phyloP scores from a whole-genome alignment of 1,284 basidiomycete genomes.

The Cutaneotrichosporon cavernicola region DNA sequence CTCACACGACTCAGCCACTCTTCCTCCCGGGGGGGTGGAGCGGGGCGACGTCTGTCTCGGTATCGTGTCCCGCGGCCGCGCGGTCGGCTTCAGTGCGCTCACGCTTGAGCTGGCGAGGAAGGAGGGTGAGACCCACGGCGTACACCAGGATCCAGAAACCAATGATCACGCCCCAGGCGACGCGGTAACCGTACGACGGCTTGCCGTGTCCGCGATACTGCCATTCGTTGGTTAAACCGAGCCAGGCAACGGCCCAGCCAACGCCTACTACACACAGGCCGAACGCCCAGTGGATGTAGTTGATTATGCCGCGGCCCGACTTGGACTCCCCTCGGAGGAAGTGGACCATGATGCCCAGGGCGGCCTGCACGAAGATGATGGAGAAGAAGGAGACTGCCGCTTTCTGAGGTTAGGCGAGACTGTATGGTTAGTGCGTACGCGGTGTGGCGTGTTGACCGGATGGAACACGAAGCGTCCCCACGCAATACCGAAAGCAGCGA shows the following conservation, averaged over 20 bases:
- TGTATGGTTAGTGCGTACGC: neutral
- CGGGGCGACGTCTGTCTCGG: neutral
- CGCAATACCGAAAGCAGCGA: slow-evolving; percentile 55
- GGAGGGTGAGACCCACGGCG: neutral
- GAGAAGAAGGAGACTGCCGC: slow-evolving; percentile 60
- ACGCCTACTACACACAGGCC: slow-evolving; percentile 2
- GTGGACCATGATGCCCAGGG: neutral
- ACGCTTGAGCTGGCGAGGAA: slow-evolving; percentile 5
- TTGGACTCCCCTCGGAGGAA: neutral
- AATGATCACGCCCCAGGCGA: slow-evolving; percentile 20
- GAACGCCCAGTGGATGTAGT: slow-evolving; percentile 9
- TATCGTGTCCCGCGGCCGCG: neutral
- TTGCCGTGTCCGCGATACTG: slow-evolving; percentile 5
- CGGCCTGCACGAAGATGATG: slow-evolving; percentile 54
- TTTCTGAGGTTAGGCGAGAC: slow-evolving; percentile 44
- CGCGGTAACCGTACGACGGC: neutral
- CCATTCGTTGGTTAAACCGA: slow-evolving; percentile 11
- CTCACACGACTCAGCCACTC: neutral
- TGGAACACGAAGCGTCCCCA: slow-evolving; percentile 17
- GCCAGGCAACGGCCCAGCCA: slow-evolving; percentile 6
- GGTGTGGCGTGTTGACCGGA: slow-evolving; percentile 5
- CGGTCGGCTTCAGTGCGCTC: neutral
- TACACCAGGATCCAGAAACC: slow-evolving; percentile 19
- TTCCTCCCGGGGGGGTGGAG: neutral
- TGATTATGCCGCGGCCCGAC: neutral